Evolutionary conservation across 2,329 filamentous ascomycete genomes (phyloP).

Genomic region (Xylariomycetidae sp.): DNA sequence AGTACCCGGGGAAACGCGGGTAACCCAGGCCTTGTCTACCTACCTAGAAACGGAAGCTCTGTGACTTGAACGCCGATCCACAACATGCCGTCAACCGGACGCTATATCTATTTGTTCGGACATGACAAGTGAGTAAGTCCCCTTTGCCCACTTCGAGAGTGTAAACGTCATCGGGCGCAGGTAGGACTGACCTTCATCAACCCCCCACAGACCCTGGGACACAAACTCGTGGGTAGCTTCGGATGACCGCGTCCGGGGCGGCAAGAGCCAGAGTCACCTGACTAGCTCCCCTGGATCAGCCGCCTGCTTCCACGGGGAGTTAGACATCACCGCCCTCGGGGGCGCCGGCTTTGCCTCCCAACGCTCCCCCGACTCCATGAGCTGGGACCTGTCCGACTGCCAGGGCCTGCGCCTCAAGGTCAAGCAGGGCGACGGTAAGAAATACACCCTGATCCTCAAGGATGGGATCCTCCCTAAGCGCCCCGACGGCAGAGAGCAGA

Average conservation of each 20-base stretch:
- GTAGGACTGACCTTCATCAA: no score
- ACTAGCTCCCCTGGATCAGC: conserved; percentile 21
- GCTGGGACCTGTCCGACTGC: conserved; percentile 61
- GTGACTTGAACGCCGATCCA: conserved; percentile 1
- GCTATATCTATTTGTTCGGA: conserved; percentile 32
- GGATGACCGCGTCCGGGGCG: conserved; percentile 75
- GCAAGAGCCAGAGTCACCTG: conserved; percentile 56
- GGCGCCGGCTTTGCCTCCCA: conserved; percentile 82
- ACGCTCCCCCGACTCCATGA: conserved; percentile 54
- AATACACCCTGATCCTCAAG: conserved; percentile 72
- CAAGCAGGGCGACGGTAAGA: conserved; percentile 53
- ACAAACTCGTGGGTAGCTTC: conserved; percentile 60
- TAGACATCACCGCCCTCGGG: conserved; percentile 71
- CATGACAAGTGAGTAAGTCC: conserved; percentile 31
- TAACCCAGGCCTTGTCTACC: no score
- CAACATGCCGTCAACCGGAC: conserved; percentile 3
- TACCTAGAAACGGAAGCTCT: no score
- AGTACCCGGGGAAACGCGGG: no score
- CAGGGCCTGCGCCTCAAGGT: conserved; percentile 57
- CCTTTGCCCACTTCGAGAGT: not conserved
- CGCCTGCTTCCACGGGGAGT: conserved; percentile 60
- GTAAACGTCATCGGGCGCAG: no score
- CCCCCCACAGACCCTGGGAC: conserved; percentile 56
- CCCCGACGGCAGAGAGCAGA: conserved; percentile 65
- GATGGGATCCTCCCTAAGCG: conserved; percentile 56